phyloP scores from a whole-genome alignment of 352 stramenopile species.

The Globisporangium canariense region DNA sequence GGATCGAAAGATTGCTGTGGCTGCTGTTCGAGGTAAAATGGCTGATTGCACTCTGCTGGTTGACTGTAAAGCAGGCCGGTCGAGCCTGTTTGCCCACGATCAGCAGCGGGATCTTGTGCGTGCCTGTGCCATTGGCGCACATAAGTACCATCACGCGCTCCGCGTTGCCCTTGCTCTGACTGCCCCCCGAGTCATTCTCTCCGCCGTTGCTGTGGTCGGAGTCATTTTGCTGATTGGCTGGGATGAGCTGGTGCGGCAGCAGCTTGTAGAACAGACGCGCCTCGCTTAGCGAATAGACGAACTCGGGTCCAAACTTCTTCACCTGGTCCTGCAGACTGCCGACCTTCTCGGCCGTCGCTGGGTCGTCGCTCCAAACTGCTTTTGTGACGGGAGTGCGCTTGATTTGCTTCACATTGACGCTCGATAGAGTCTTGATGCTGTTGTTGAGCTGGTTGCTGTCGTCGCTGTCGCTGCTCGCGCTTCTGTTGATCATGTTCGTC shows the following conservation, averaged over 20 bases:
- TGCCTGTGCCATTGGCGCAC: conserved; percentile 46
- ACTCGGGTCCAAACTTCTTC: conserved; percentile 32
- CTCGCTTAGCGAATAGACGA: conserved; percentile 52
- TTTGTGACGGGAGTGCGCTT: not conserved
- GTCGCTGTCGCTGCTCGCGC: not conserved
- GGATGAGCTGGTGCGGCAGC: conserved; percentile 25
- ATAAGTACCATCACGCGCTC: conserved; percentile 42
- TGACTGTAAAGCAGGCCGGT: conserved; percentile 24
- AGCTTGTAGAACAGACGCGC: conserved; percentile 51
- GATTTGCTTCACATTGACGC: not conserved
- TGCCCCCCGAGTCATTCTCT: not conserved
- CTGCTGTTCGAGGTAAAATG: not conserved
- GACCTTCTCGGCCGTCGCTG: conserved; percentile 10
- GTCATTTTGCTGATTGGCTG: conserved; percentile 2
- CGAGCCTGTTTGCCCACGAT: conserved; percentile 44
- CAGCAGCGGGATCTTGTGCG: conserved; percentile 52
- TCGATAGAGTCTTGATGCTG: not conserved
- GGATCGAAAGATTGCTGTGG: not conserved
- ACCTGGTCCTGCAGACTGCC: conserved; percentile 18
- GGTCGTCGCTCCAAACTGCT: conserved; percentile 10
- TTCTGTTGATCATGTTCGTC: not conserved
- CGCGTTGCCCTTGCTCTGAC: conserved; percentile 24
- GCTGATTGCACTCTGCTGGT: conserved; percentile 8
- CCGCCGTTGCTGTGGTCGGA: conserved; percentile 6
- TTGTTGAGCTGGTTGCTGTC: not conserved